Evolutionary conservation across 1,284 basidiomycete species (phyloP), one percentile per base, ranked within the genome.

Genomic region (Puccinia horiana): DNA sequence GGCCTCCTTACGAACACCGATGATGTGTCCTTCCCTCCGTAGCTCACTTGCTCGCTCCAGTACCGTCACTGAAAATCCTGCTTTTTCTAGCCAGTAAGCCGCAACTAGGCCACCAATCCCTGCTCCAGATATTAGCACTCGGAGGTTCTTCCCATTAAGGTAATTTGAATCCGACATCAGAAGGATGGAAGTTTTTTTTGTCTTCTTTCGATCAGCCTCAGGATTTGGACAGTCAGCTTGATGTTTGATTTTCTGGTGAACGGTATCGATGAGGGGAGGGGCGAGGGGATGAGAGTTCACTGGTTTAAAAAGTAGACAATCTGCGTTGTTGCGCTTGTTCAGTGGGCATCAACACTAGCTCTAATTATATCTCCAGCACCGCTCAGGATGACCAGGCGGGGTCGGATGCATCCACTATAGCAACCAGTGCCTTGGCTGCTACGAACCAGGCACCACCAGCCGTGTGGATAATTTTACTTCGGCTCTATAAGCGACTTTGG

Each of bases 91-190:
- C 47, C 73, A 84, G 20, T 54, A 83, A 29, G 85, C 84, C 18
- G 83, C 20, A 1, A 81, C 79, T n/a, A 83, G 83, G 0, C 85
- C 85, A 2, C 83, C 83, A 37, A 85, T 84, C 49, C 85, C 85
- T 0, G 84, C 84, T 2, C 85, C 85, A 26, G 83, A 84, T 69
- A 85, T 82, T 54, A 85, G 81, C 42, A 84, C 83, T 47, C 47
- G 35, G n/a, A n/a, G 73, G 32, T 12, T 52, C 35, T 73, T 52
- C 16, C 6, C n/a, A 63, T 18, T 12, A 6, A 12, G 5, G 26
- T 52, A 23, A 52, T 52, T 52, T 4, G 49, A 52, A 52, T 52
- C 49, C 5, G 49, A 11, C 49, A 52, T 52, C 18, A 23, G 16
- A 23, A 52, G 4, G 6, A 23, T 4, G 8, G 49, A 52, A n/a